A percentile compares a stretch with the other conserved stretches of the same genome.
These are phyloP conservation scores for Thraustotheca clavata DNA, from an alignment of 352 stramenopile genomes.

Conservation along the genomic window DNA sequence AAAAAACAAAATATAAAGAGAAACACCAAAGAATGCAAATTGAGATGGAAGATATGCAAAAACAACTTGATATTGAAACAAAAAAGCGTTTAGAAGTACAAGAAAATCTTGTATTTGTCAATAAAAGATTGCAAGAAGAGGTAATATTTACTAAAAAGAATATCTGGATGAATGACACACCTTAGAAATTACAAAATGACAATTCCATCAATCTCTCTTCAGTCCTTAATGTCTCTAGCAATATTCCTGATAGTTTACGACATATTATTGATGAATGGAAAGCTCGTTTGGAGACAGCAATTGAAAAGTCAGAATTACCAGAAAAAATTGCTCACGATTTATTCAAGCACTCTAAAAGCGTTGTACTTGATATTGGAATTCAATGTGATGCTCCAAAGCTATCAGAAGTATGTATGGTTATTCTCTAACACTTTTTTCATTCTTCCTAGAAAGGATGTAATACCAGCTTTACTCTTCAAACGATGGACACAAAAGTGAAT, in stretches of 20 bases:
- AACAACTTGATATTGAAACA: not conserved
- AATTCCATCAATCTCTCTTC: constrained; percentile 6
- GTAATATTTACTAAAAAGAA: too few species aligned
- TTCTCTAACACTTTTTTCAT: too few species aligned
- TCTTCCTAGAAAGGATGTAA: too few species aligned
- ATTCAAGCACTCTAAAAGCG: not conserved
- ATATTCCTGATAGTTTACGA: not conserved
- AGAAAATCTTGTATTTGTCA: not conserved
- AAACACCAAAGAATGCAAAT: not conserved
- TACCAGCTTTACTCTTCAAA: too few species aligned
- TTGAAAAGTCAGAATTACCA: not conserved
- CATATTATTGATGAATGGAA: constrained; percentile 13
- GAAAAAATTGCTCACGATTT: not conserved
- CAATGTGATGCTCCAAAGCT: too few species aligned
- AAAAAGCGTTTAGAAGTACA: not conserved
- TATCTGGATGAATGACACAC: too few species aligned
- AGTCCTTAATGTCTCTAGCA: not conserved
- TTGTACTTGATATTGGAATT: too few species aligned
- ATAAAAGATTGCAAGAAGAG: not conserved
- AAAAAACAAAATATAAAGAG: not conserved
- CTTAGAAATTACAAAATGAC: not conserved
- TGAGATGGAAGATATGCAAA: not conserved
- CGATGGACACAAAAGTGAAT: too few species aligned
- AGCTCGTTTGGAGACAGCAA: constrained; percentile 1
- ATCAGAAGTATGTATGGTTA: too few species aligned